These are phyloP conservation scores for Phytopythium sindhum DNA, from an alignment of 352 stramenopile species.

Conservation along the genomic window DNA sequence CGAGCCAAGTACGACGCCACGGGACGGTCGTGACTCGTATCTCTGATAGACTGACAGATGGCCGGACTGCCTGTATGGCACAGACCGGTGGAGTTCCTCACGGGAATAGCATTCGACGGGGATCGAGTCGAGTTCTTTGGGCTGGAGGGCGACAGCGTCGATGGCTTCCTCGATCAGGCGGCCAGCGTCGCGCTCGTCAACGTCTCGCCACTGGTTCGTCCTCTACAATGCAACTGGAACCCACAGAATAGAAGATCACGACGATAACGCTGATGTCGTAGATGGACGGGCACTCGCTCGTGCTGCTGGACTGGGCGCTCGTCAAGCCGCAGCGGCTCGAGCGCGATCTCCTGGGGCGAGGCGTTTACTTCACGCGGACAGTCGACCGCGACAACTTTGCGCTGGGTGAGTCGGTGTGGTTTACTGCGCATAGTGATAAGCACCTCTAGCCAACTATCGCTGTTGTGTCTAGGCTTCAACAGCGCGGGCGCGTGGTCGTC, in stretches of 20 bases:
- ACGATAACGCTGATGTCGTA: constrained; percentile 10
- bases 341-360: constrained; percentile 19
- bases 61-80: neutral
- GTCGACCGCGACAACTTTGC: constrained; percentile 37
- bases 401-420: constrained; percentile 27
- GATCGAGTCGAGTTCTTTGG: constrained; percentile 7
- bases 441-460: neutral
- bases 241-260: neutral
- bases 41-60: neutral
- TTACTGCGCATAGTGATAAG: neutral
- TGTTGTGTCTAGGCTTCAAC: constrained; percentile 49
- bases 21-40: too few relatives aligned
- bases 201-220: constrained; percentile 56
- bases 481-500: constrained; percentile 72
- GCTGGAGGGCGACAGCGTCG: constrained; percentile 7
- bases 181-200: constrained; percentile 51
- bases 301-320: constrained; percentile 38
- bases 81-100: constrained; percentile 47
- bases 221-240: neutral
- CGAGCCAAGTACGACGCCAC: constrained; percentile 38
- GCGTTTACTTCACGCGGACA: constrained; percentile 17
- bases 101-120: constrained; percentile 21
- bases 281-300: constrained; percentile 62
- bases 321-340: constrained; percentile 40
- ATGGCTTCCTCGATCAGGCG: neutral